Evolutionary conservation across 2,329 filamentous ascomycete species (phyloP).

Genomic region (Fusarium sp.): DNA sequence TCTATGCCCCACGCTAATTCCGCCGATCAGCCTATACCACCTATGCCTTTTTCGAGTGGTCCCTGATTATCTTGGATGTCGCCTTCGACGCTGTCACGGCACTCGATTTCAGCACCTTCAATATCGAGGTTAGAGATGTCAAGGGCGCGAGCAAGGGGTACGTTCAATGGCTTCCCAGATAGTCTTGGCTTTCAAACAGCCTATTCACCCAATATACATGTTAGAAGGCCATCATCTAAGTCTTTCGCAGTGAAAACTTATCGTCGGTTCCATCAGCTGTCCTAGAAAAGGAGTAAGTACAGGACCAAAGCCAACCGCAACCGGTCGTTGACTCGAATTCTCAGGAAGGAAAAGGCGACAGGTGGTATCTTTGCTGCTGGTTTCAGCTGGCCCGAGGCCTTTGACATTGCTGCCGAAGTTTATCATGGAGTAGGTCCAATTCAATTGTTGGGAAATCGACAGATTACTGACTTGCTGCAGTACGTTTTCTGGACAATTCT

Average conservation of each 20-base stretch:
- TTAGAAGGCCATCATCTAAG: constrained; percentile 52
- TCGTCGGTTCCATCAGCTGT: constrained; percentile 59
- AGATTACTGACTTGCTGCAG: constrained; percentile 53
- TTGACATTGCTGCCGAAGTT: constrained; percentile 86
- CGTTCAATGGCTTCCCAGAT: constrained; percentile 94
- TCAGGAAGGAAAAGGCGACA: constrained; percentile 78
- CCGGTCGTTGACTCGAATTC: constrained; percentile 34
- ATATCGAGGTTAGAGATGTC: constrained; percentile 86
- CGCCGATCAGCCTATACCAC: constrained; percentile 82
- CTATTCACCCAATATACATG: constrained; percentile 45
- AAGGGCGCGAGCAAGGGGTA: constrained; percentile 97
- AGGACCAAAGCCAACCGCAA: not conserved
- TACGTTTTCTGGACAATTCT: constrained; percentile 97
- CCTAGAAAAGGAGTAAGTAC: constrained; percentile 78
- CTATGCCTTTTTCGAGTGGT: constrained; percentile 98
- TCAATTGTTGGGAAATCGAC: constrained; percentile 2
- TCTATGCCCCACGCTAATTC: constrained; percentile 28
- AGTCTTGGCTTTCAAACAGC: constrained; percentile 54
- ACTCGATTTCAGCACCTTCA: constrained; percentile 88
- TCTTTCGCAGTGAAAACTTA: constrained; percentile 56
- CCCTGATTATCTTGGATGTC: constrained; percentile 92
- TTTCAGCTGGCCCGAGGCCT: constrained; percentile 76
- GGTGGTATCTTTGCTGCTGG: constrained; percentile 73
- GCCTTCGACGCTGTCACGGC: constrained; percentile 95
- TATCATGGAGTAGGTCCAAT: constrained; percentile 80